These are phyloP conservation scores for Ophiostoma piceae DNA, from an alignment of 2,329 filamentous ascomycete species.

Conservation along the genomic window DNA sequence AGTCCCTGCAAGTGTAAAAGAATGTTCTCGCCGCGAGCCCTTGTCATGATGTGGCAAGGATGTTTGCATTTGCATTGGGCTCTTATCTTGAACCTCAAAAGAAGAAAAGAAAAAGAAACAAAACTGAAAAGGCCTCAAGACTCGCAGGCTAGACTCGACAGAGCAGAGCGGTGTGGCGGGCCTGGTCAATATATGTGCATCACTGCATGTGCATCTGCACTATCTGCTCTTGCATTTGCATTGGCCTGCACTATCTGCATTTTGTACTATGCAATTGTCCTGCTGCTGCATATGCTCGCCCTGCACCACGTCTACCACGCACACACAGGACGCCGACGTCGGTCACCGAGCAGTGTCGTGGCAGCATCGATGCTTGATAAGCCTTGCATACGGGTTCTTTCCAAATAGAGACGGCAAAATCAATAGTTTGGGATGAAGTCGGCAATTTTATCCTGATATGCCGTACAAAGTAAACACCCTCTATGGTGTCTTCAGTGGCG, in stretches of 20 bases:
- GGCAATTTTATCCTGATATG: too few relatives aligned
- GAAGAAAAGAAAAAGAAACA: too few relatives aligned
- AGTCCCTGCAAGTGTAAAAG: neutral
- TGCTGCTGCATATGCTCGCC: neutral
- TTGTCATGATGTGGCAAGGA: neutral
- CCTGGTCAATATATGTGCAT: neutral
- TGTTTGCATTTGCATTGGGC: neutral
- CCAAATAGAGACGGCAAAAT: too few relatives aligned
- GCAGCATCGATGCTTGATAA: neutral
- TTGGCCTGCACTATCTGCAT: too few relatives aligned
- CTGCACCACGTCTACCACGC: neutral
- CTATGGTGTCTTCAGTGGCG: too few relatives aligned
- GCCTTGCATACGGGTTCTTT: too few relatives aligned
- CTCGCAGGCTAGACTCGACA: neutral
- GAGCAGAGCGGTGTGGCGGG: neutral
- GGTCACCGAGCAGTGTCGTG: neutral
- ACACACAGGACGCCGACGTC: neutral
- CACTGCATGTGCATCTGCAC: neutral
- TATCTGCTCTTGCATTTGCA: too few relatives aligned
- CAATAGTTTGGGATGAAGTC: too few relatives aligned
- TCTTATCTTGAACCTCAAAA: neutral
- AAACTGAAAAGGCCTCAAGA: too few relatives aligned
- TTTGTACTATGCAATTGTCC: too few relatives aligned
- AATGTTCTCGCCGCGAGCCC: neutral
- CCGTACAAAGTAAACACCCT: too few relatives aligned